Base-by-base conservation (phyloP, 2,329 filamentous ascomycete genomes). In the Penicillium sclerotigenum region DNA sequence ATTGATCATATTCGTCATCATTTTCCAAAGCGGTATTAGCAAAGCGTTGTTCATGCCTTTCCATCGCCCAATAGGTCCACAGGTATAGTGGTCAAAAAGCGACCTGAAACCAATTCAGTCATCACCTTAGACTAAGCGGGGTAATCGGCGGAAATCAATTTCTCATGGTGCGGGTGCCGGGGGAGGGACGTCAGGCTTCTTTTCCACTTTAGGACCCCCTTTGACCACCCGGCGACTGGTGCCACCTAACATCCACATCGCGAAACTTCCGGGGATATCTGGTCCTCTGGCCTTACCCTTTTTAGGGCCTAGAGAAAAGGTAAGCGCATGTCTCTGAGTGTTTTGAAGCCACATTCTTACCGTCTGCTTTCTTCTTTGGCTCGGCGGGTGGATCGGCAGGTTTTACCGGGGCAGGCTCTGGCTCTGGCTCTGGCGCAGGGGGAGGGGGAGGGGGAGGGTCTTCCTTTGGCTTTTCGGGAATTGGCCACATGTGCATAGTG, bases 401-500 rank as follows among this genome's bases (percentile, higher is more conserved):
- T 41, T 66, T 66, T 29, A 63, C 59, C 6, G 67, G 63, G 6
- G 65, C 62, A 14, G 66, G 41, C 5, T 55, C 63, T 4, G 58
- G 61, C 20, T 65, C 62, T 13, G 66, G 41, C 5, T 55, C 63
- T 4, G 58, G 61, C 20, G 68, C 55, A 7, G 68, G 65, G 20
- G 67, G 64, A 7, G 57, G 61, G 24, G 68, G 57, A 7, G 67
- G 65, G 20, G 67, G 65, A 40, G 73, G 73, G 20, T 77, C 74
- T 18, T 67, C 68, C 50, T 75, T 74, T n/a, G 75, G 73, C 47
- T 75, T 75, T 59, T 84, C 82, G 13, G 81, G 81, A 64, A 84
- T 79, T 10, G 83, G 83, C 83, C 83, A 86, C 80, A 86, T 83
- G 65, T 83, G 83, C 85, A 88, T 87, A 3, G 83, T 86, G 59